These are phyloP conservation scores for Blepharisma undulans DNA, from an alignment of 169 alveolate species.

Conservation along the genomic window DNA sequence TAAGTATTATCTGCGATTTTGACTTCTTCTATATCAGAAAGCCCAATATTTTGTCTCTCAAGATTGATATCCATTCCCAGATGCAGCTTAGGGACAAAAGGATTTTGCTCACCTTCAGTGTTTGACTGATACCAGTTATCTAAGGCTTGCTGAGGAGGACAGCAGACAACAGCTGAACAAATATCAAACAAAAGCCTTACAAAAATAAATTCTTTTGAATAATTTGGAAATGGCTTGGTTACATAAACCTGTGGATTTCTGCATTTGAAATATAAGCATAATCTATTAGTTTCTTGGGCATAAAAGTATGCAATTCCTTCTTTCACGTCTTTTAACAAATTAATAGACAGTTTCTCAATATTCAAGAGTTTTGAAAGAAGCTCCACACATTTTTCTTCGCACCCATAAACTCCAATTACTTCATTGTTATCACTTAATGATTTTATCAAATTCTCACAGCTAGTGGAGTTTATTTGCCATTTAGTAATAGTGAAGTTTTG, in stretches of 20 bases:
- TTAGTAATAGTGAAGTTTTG: too few relatives aligned
- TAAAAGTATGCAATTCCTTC: not conserved
- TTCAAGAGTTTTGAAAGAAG: too few relatives aligned
- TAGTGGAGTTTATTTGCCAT: too few relatives aligned
- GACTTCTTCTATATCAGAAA: not conserved
- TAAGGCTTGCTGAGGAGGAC: not conserved
- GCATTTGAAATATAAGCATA: not conserved
- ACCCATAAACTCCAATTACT: too few relatives aligned
- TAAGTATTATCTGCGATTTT: not conserved
- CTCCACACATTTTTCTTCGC: too few relatives aligned
- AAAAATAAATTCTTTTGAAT: not conserved
- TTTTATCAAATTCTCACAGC: too few relatives aligned
- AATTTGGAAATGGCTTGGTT: not conserved
- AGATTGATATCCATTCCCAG: not conserved
- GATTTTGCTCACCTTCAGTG: not conserved
- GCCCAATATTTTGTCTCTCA: not conserved
- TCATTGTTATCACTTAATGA: too few relatives aligned
- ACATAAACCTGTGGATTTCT: not conserved
- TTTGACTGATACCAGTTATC: not conserved
- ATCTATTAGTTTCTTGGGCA: too few relatives aligned
- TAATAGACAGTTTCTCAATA: too few relatives aligned
- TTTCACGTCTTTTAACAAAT: too few relatives aligned
- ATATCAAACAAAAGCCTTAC: not conserved
- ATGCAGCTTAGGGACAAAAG: too few relatives aligned
- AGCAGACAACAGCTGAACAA: not conserved